Evolutionary conservation across 805 yeast genomes (phyloP).

Genomic region (Yamadazyma phyllophila): DNA sequence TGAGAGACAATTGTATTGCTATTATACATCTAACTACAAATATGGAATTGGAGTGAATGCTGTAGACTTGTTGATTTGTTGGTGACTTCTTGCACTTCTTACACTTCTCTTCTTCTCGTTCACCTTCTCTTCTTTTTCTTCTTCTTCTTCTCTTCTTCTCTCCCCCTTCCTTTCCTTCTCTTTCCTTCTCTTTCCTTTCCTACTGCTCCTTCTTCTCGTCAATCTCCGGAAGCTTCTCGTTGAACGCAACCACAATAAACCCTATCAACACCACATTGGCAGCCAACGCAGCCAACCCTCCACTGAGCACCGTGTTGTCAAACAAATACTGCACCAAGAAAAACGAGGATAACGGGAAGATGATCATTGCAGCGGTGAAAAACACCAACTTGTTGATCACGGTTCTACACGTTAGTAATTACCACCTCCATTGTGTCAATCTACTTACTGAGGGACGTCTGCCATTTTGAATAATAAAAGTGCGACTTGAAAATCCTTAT

Average conservation of each 20-base stretch:
- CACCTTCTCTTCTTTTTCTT: too few species aligned
- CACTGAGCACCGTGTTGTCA: slow-evolving; percentile 63
- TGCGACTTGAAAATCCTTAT: slow-evolving; percentile 5
- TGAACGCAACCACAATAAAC: slow-evolving; percentile 71
- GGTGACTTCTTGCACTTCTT: too few species aligned
- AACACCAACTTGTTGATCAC: slow-evolving; percentile 68
- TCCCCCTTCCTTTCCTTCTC: too few species aligned
- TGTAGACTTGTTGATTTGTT: too few species aligned
- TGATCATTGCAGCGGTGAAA: slow-evolving; percentile 75
- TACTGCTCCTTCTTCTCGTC: slow-evolving; percentile 35
- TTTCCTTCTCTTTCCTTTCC: too few species aligned
- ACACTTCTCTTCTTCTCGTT: too few species aligned
- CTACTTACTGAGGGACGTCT: slow-evolving; percentile 43
- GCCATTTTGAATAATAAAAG: slow-evolving; percentile 26
- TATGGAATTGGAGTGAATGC: too few species aligned
- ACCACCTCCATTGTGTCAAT: background rate
- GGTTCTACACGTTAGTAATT: slow-evolving; percentile 35
- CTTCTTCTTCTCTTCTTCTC: too few species aligned
- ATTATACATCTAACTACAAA: too few species aligned
- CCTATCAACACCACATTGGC: slow-evolving; percentile 76
- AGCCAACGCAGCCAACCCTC: slow-evolving; percentile 75
- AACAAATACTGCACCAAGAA: slow-evolving; percentile 49
- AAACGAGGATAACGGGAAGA: slow-evolving; percentile 62
- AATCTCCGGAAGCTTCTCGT: slow-evolving; percentile 50
- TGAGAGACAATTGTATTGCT: too few species aligned